Percentiles rank a stretch among this genome's conserved stretches.
phyloP scores from a whole-genome alignment of 805 yeast genomes.

The Candida mattraensis region DNA sequence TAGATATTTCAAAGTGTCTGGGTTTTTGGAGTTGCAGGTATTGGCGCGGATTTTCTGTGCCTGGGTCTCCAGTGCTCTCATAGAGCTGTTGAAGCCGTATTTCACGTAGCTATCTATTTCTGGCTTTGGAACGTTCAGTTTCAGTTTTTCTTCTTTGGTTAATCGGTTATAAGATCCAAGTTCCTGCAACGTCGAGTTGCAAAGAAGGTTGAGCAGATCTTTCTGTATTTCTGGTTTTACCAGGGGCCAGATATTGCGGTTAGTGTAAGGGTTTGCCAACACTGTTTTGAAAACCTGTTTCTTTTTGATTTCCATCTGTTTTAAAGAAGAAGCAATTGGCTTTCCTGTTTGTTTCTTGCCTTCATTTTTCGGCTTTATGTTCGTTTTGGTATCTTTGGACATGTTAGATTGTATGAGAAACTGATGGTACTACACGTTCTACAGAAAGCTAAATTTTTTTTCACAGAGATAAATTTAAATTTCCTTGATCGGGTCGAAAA shows the following conservation, averaged over 20 bases:
- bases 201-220: conserved; percentile 31
- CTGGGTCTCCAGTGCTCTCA: conserved; percentile 45
- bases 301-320: conserved; percentile 48
- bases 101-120: conserved; percentile 31
- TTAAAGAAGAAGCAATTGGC: conserved; percentile 23
- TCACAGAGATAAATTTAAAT: not conserved
- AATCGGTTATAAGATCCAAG: conserved; percentile 16
- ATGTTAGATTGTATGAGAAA: conserved; percentile 6
- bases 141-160: conserved; percentile 29
- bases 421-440: too few relatives aligned
- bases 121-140: conserved; percentile 28
- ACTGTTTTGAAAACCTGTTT: conserved; percentile 64
- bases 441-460: conserved; percentile 6
- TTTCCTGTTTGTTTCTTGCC: conserved; percentile 1
- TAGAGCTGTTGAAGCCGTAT: conserved; percentile 58
- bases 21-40: conserved; percentile 11
- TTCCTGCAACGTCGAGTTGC: conserved; percentile 13
- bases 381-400: conserved; percentile 1
- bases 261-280: conserved; percentile 61
- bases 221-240: conserved; percentile 34
- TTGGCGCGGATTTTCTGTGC: conserved; percentile 30
- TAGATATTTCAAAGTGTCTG: conserved; percentile 38
- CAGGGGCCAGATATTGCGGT: conserved; percentile 41
- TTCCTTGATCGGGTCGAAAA: too few relatives aligned
- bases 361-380: conserved; percentile 1